A percentile compares a stretch with the other conserved stretches of the same genome.
phyloP scores from a whole-genome alignment of 768 basidiomycete genomes.

The Hygrocybe punicea region DNA sequence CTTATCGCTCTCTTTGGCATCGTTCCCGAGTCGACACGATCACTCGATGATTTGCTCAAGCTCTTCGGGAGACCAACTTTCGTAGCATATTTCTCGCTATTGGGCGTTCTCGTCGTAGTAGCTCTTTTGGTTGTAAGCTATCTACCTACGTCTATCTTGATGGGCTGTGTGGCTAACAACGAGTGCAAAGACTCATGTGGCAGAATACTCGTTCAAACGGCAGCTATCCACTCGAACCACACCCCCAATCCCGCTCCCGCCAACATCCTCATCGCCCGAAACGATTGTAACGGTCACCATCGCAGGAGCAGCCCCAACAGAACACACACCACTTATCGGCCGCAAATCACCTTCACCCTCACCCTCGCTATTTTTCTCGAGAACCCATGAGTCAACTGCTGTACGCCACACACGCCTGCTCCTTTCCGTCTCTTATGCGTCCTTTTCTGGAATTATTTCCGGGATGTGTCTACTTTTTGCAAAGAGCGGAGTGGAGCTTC shows the following conservation, averaged over 20 bases:
- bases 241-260: conserved; percentile 37
- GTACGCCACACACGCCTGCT: conserved; percentile 52
- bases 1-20: conserved; percentile 91
- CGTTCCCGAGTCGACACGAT: conserved; percentile 82
- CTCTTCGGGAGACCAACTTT: conserved; percentile 77
- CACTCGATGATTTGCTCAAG: conserved; percentile 76
- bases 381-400: conserved; percentile 21
- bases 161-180: neutral
- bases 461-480: conserved; percentile 93
- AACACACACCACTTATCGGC: conserved; percentile 56
- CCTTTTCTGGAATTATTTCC: conserved; percentile 81
- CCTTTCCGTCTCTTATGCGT: conserved; percentile 81
- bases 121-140: conserved; percentile 61
- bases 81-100: conserved; percentile 73
- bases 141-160: neutral
- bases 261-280: conserved; percentile 40
- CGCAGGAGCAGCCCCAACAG: conserved; percentile 40
- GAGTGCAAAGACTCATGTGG: conserved; percentile 59
- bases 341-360: conserved; percentile 30
- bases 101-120: conserved; percentile 56
- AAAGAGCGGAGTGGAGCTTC: conserved; percentile 87
- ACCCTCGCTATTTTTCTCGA: conserved; percentile 20
- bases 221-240: conserved; percentile 26
- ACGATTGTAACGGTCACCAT: conserved; percentile 33
- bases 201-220: conserved; percentile 59